Evolutionary conservation across 495 filamentous ascomycete genomes (phyloP), one percentile per base, ranked within the genome.

Genomic region (Tuber indicum): DNA sequence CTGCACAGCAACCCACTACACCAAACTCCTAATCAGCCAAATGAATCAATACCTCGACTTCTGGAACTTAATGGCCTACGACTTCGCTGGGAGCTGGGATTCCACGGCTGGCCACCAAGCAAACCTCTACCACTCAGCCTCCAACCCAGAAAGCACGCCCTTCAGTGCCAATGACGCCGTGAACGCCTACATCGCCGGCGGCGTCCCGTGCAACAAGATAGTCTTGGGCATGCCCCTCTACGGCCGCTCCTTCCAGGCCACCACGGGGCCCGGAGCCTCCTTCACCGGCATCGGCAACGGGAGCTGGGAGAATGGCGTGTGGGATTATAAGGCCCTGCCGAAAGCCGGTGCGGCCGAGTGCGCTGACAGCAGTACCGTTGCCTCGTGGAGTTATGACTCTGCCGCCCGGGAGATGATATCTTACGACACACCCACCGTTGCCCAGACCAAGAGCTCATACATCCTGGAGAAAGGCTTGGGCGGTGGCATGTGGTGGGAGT

Each of bases 401-500:
- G 77, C 47, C 0, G 85, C 84, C 14, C 84, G 85, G 73, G 88
- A 91, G 78, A 87, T 97, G 85, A 85, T 97, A n/a, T 89, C 88
- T 75, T 97, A 93, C 83, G 94, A 97, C 77, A 92, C 87, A 9
- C 86, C 89, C 0, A 84, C 84, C 14, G 88, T 90, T 73, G 90
- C 89, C 0, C 81, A 83, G 66, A 72, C 81, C 74, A 97, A 97
- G 86, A 89, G 87, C 1, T 83, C 85, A 71, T 97, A 92, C 81
- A 87, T 97, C 72, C 83, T 85, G 78, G 75, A 86, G 21, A 87
- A 86, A 72, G 88, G 89, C 10, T 87, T 97, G 12, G 93, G 92
- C 5, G 93, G 94, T 19, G 91, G 88, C 0, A 95, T 97, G 89
- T 97, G 92, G 88, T 98, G 94, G 94, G 94, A 97, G 85, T 90